Evolutionary conservation across 1,284 basidiomycete genomes (phyloP), one percentile per base, ranked within the genome.

Genomic region (Irpex sp.): DNA sequence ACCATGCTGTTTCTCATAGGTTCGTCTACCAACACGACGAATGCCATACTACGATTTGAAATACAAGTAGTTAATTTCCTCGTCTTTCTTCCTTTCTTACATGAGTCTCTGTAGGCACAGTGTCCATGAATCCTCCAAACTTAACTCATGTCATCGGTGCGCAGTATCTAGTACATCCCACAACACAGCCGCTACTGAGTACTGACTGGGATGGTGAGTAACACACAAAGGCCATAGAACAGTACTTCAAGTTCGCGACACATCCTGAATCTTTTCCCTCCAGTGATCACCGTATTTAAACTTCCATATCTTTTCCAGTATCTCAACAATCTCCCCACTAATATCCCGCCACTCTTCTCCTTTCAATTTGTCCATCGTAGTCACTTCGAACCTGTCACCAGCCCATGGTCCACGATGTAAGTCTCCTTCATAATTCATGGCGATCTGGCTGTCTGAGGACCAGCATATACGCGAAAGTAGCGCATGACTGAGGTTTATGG

Each of bases 401-500:
- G 33, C 48, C 58, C 58, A 59, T 4, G 48, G 49, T 10, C 58
- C 49, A 19, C 49, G 23, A 18, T 48, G 35, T 5, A 59, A 28
- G 19, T 16, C 23, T 5, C 21, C 28, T 35, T 12, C 12, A 35
- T 54, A 54, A 9, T 12, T 8, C 52, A 54, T 54, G 1, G 52
- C 16, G 33, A 54, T 28, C 10, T 19, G 35, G 28, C 16, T 12
- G 18, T 58, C 47, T 5, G 42, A 45, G 16, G 48, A 52, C 58
- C 58, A 59, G 36, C 49, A 59, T 9, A 59, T 59, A 5, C 48
- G 58, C 12, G 48, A 48, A 9, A 59, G 49, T 16, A 59, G 49
- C 6, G 53, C 49, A 6, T 54, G 51, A 23, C 52, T 35, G 19
- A 59, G 51, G 28, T 51, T n/a, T 12, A 33, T 23, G 5, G 19